phyloP scores from a whole-genome alignment of 345 rosid genomes.

The Eutrema heterophyllum region DNA sequence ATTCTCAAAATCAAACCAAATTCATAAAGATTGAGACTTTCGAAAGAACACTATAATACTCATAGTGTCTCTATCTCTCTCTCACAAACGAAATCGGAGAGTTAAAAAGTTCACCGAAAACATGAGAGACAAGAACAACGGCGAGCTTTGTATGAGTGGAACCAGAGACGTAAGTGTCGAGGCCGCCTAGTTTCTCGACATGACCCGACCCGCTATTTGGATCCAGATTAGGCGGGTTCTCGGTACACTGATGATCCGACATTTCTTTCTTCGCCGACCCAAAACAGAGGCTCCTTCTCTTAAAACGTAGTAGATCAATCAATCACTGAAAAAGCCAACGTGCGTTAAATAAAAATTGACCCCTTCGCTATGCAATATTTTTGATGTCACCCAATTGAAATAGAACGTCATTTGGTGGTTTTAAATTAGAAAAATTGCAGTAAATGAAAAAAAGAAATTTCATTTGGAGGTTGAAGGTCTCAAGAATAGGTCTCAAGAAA shows the following conservation, averaged over 20 bases:
- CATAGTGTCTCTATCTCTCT: not conserved
- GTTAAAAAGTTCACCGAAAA: constrained; percentile 38
- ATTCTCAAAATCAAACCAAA: not conserved
- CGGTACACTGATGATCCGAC: constrained; percentile 58
- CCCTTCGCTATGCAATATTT: no score
- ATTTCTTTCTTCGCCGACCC: constrained; percentile 23
- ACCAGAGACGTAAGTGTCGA: constrained; percentile 58
- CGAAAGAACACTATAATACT: not conserved
- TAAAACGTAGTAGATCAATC: not conserved
- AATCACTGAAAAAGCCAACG: not conserved
- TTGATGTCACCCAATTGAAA: no score
- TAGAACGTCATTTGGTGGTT: no score
- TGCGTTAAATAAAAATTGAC: not conserved
- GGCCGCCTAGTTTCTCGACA: constrained; percentile 54
- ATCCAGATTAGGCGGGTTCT: constrained; percentile 57
- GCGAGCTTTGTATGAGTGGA: constrained; percentile 51
- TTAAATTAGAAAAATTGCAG: no score
- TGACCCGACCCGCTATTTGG: constrained; percentile 55
- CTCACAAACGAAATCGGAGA: not conserved
- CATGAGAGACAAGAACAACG: constrained; percentile 59
- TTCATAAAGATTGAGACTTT: not conserved
- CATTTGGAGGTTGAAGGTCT: no score
- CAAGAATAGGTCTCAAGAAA: no score
- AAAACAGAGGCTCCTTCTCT: not conserved
- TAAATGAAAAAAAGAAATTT: no score